phyloP scores from a whole-genome alignment of 2,329 filamentous ascomycete genomes.

The Tolypocladium guangdongense region DNA sequence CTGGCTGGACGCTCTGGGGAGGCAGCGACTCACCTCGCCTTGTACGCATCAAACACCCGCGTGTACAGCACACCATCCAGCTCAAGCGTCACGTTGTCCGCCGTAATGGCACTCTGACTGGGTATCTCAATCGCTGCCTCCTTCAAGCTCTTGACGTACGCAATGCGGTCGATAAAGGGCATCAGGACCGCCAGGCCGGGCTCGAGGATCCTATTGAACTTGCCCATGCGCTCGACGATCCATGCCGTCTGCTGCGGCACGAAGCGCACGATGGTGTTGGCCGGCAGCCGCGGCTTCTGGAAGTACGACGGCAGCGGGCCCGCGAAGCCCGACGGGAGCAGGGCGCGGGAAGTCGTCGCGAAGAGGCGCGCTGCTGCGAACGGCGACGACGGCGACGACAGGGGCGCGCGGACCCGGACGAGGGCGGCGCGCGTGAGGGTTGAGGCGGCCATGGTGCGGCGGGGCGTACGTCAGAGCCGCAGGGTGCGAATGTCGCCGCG shows the following conservation, averaged over 20 bases:
- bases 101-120: conserved; percentile 93
- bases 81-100: conserved; percentile 95
- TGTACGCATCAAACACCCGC: conserved; percentile 93
- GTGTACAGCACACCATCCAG: conserved; percentile 94
- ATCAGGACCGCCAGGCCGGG: conserved; percentile 83
- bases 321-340: conserved; percentile 20
- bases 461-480: conserved; percentile 5
- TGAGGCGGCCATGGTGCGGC: conserved; percentile 14
- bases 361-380: conserved; percentile 16
- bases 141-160: conserved; percentile 96
- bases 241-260: conserved; percentile 99
- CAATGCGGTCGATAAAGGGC: conserved; percentile 88
- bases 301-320: conserved; percentile 61
- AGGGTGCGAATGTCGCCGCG: conserved; percentile 3
- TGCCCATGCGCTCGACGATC: conserved; percentile 99
- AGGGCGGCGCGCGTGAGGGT: conserved; percentile 12
- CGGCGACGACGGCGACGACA: conserved; percentile 6
- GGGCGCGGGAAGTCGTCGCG: conserved; percentile 18
- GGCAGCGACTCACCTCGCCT: conserved; percentile 59
- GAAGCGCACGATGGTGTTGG: conserved; percentile 91
- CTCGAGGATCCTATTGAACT: conserved; percentile 86
- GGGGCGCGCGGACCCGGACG: conserved; percentile 1
- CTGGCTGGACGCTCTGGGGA: not conserved
- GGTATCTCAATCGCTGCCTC: conserved; percentile 95
- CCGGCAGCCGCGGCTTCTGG: conserved; percentile 61